Evolutionary conservation across 1,139 yeast species (phyloP).

Genomic region (Blastobotrys apis): DNA sequence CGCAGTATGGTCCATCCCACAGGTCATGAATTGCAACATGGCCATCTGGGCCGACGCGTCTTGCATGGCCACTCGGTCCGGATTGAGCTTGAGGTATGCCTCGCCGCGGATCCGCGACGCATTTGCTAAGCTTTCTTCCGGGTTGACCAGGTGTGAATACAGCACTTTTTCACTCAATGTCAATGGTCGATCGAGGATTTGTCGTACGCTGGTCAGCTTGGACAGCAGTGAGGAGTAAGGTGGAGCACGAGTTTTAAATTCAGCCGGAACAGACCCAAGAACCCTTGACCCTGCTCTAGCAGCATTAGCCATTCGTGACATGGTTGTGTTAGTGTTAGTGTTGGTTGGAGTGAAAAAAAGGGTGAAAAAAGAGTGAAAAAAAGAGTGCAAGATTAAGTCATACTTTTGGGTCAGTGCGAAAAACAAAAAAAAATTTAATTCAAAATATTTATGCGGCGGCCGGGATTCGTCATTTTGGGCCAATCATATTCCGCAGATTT

Average conservation of each 20-base stretch:
- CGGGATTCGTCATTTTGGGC: no score
- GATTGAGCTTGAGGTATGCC: conserved; percentile 81
- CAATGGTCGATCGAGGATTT: conserved; percentile 66
- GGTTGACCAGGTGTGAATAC: conserved; percentile 83
- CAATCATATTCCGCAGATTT: no score
- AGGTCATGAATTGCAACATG: conserved; percentile 90
- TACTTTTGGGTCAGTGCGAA: no score
- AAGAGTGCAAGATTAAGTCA: no score
- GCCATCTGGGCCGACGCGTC: conserved; percentile 99
- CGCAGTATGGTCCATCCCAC: conserved; percentile 78
- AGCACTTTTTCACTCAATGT: conserved; percentile 92
- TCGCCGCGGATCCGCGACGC: conserved; percentile 63
- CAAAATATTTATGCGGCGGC: no score
- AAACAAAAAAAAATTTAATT: no score
- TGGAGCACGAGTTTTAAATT: conserved; percentile 67
- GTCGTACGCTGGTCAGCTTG: conserved; percentile 59
- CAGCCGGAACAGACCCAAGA: conserved; percentile 31
- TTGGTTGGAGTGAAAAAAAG: background rate
- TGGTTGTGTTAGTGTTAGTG: no score
- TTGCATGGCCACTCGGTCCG: conserved; percentile 99
- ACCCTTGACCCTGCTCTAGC: conserved; percentile 7
- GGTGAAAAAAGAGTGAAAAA: background rate
- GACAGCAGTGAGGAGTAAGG: conserved; percentile 74
- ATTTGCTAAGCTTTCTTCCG: conserved; percentile 64
- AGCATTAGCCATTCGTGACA: conserved; percentile 17